Evolutionary conservation across 768 basidiomycete genomes (phyloP).

Genomic region (Termitomyces sp.): DNA sequence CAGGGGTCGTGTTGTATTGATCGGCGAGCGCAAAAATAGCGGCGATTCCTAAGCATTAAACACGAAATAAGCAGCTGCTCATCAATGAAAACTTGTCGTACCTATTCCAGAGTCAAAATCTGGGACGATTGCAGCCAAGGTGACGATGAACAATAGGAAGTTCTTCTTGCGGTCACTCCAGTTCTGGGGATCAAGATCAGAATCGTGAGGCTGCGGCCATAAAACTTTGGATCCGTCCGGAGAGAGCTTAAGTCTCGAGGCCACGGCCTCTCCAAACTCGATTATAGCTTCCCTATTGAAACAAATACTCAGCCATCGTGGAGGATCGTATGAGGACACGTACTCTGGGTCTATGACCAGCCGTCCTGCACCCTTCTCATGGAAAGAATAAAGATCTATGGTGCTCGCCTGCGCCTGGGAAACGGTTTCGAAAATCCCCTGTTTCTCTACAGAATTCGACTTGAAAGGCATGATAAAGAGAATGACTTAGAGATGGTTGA

Average conservation of each 20-base stretch:
- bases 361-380: slow-evolving; percentile 51
- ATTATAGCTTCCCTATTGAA: slow-evolving; percentile 43
- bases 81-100: slow-evolving; percentile 5
- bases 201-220: slow-evolving; percentile 55
- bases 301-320: background rate
- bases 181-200: slow-evolving; percentile 30
- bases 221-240: slow-evolving; percentile 49
- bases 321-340: slow-evolving; percentile 7
- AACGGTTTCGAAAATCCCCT: background rate
- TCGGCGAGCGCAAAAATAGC: slow-evolving; percentile 51
- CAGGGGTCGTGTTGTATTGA: slow-evolving; percentile 47
- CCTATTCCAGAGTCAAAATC: slow-evolving; percentile 59
- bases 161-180: slow-evolving; percentile 48
- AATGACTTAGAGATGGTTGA: background rate
- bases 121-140: slow-evolving; percentile 55
- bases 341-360: slow-evolving; percentile 58
- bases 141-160: slow-evolving; percentile 47
- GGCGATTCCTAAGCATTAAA: slow-evolving; percentile 39
- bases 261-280: slow-evolving; percentile 51
- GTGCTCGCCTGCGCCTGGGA: background rate
- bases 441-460: slow-evolving; percentile 6
- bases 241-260: slow-evolving; percentile 47
- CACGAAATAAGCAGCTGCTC: background rate
- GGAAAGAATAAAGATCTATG: slow-evolving; percentile 34
- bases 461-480: slow-evolving; percentile 4